Conservation (phyloP, 208 protist species). For the Crithidia bombi region DNA sequence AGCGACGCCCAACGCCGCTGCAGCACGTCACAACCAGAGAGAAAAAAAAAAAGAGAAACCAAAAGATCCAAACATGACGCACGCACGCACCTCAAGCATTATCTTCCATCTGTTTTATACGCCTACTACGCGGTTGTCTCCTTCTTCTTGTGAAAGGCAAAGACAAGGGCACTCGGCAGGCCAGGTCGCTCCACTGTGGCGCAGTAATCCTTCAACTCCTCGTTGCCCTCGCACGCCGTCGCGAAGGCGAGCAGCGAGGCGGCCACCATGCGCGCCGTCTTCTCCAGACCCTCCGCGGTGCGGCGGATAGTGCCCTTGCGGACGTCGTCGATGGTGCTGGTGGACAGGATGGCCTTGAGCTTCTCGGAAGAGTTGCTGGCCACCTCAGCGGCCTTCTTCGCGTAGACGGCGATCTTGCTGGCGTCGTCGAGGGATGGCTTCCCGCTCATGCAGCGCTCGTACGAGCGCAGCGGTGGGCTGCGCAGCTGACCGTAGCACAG, state of each 20-base stretch:
- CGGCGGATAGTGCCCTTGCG: constrained; percentile 42
- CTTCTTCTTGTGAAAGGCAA: constrained; percentile 59
- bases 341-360: constrained; percentile 47
- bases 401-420: constrained; percentile 47
- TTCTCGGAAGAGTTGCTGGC: constrained; percentile 59
- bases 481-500: constrained; percentile 73
- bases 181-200: constrained; percentile 55
- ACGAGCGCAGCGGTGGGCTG: constrained; percentile 73
- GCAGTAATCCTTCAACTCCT: constrained; percentile 50
- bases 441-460: constrained; percentile 63
- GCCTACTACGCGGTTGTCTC: constrained; percentile 10
- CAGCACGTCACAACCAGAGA: too few species aligned
- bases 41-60: background rate
- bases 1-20: too few species aligned
- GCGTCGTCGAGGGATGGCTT: constrained; percentile 52
- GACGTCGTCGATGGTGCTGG: constrained; percentile 34
- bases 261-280: constrained; percentile 50
- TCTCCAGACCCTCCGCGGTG: constrained; percentile 52
- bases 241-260: constrained; percentile 56
- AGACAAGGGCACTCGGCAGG: constrained; percentile 46
- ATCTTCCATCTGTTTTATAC: constrained; percentile 1
- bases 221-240: constrained; percentile 52
- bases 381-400: constrained; percentile 61
- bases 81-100: background rate
- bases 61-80: background rate